Percentiles rank a stretch among this genome's conserved stretches.
Evolutionary conservation across 192 early-diverging fungal genomes (phyloP).

Genomic region (Diversispora eburnea): DNA sequence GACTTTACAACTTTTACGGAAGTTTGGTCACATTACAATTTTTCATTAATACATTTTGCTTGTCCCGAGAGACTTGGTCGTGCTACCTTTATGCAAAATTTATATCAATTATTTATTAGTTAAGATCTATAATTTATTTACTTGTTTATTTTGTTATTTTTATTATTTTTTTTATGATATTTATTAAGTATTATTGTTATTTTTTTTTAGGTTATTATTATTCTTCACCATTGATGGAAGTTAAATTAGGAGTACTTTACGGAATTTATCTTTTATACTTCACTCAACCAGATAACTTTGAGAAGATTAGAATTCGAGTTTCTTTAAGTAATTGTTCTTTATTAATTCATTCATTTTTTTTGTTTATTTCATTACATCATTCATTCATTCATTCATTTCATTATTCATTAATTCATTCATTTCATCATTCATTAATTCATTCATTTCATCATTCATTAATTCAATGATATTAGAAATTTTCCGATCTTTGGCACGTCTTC

Average conservation of each 20-base stretch:
- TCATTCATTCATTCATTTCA: neutral
- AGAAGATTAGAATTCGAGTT: slow-evolving; percentile 46
- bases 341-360: neutral
- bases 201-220: neutral
- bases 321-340: slow-evolving; percentile 32
- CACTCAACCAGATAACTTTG: slow-evolving; percentile 54
- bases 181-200: neutral
- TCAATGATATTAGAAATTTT: slow-evolving; percentile 35
- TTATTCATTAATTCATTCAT: neutral
- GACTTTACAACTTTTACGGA: slow-evolving; percentile 43
- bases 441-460: neutral
- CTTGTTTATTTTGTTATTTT: slow-evolving; percentile 39
- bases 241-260: slow-evolving; percentile 50
- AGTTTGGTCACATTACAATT: slow-evolving; percentile 52
- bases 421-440: neutral
- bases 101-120: slow-evolving; percentile 34
- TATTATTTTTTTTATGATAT: slow-evolving; percentile 23
- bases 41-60: slow-evolving; percentile 57
- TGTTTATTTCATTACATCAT: too few species aligned
- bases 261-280: slow-evolving; percentile 55
- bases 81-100: slow-evolving; percentile 50
- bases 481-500: slow-evolving; percentile 38
- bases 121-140: slow-evolving; percentile 19
- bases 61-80: slow-evolving; percentile 55
- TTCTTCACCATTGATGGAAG: slow-evolving; percentile 28